Base-by-base conservation (phyloP, 1,284 basidiomycete genomes). In the Cryptococcus deneoformans region DNA sequence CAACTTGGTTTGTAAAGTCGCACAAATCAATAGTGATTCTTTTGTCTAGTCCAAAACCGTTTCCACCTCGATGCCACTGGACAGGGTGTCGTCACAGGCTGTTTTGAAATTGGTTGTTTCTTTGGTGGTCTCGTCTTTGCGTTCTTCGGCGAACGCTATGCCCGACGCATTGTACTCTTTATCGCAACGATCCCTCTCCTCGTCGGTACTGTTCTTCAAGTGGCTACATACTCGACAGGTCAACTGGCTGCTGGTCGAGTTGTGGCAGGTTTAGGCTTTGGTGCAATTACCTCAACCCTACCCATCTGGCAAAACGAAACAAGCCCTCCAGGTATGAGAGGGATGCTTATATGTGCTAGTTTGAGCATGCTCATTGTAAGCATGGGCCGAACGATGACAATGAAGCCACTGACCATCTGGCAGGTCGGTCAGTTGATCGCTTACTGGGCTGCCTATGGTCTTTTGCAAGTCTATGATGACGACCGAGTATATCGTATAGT, bases 291-390 rank as follows among this genome's bases (percentile, higher is more conserved):
- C 4, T 45, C 56, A 12, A 62, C 58, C 14, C 39, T 62, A 14
- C 63, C 63, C 0, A 59, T 58, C 50, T 65, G 63, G 63, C 63
- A 65, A 50, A 60, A 55, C 44, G 63, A 65, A 42, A 65, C 63
- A 6, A 53, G 50, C n/a, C 59, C 56, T 8, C 48, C 56, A 11
- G 42, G 55, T n/a, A n/a, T 62, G 43, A 39, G 63, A 49, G 63
- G 63, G 16, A 63, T 59, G 5, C 47, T 65, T 29, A 60, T 62
- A 29, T 63, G 63, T 52, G 52, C 53, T 24, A 58, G 52, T 39
- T 48, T 65, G 49, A 65, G 63, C 52, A 55, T 62, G 47, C 47
- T 65, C 9, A 62, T 65, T 48, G 58, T 62, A 49, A 53, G 60
- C 59, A 11, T 35, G 10, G 46, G 29, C 9, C 29, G 3, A 29